phyloP scores from a whole-genome alignment of 1,284 basidiomycete species.

The Retiboletus flavoniger region DNA sequence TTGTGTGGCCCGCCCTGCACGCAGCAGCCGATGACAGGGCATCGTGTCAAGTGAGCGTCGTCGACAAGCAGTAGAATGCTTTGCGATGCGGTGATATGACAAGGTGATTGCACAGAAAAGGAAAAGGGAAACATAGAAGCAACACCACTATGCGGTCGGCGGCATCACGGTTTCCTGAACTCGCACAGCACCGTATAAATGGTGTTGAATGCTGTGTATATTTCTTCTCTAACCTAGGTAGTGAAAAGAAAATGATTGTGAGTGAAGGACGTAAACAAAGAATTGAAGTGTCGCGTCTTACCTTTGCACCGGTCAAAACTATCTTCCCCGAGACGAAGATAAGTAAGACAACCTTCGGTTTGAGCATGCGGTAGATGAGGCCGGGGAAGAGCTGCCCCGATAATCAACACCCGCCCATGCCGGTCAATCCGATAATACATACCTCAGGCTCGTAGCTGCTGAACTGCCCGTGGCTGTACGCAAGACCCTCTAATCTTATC shows the following conservation, averaged over 20 bases:
- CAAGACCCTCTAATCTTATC: conserved; percentile 95
- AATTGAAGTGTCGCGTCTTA: conserved; percentile 37
- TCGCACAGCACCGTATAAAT: conserved; percentile 95
- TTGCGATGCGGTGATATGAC: background rate
- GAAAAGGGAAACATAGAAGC: background rate
- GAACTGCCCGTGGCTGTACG: conserved; percentile 98
- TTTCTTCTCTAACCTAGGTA: conserved; percentile 92
- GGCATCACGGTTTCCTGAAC: conserved; percentile 75
- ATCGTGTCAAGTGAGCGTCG: conserved; percentile 10
- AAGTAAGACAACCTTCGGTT: conserved; percentile 97
- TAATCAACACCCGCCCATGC: background rate
- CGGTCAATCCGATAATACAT: conserved; percentile 28
- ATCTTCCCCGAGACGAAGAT: conserved; percentile 99
- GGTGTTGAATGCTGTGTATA: conserved; percentile 98
- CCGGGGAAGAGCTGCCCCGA: conserved; percentile 87
- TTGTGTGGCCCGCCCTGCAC: conserved; percentile 1
- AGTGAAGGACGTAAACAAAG: conserved; percentile 36
- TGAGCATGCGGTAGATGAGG: conserved; percentile 99
- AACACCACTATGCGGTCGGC: background rate
- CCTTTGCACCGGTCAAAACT: conserved; percentile 98
- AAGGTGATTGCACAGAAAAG: conserved; percentile 2
- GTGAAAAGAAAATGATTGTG: conserved; percentile 34
- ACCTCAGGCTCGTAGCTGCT: conserved; percentile 98
- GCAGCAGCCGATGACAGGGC: conserved; percentile 8
- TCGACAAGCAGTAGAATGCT: conserved; percentile 8